Conservation (phyloP, 495 filamentous ascomycete genomes). For the Xeromyces bisporus region DNA sequence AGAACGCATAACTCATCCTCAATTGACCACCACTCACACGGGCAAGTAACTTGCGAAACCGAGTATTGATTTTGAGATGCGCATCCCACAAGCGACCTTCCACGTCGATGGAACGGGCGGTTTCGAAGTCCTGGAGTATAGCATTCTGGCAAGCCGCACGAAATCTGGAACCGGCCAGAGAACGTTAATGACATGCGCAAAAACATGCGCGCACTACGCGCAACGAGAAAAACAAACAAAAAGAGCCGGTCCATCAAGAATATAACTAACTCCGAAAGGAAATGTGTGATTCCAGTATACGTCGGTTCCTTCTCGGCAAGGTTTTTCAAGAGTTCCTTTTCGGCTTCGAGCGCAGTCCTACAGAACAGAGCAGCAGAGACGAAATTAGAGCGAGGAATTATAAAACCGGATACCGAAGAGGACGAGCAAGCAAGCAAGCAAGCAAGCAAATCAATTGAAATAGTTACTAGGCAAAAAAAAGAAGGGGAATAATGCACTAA, state of each 20-base stretch:
- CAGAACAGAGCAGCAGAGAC: conserved; percentile 10
- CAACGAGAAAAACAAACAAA: conserved; percentile 1
- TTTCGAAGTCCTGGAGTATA: conserved; percentile 57
- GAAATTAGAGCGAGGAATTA: conserved; percentile 1
- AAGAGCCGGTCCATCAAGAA: background rate
- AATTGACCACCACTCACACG: conserved; percentile 21
- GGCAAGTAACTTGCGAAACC: conserved; percentile 49
- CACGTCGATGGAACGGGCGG: conserved; percentile 41
- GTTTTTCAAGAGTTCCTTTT: conserved; percentile 31
- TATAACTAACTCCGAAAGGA: conserved; percentile 38
- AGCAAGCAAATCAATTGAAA: conserved; percentile 2
- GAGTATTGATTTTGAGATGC: conserved; percentile 57
- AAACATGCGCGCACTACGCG: conserved; percentile 5
- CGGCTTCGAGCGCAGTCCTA: conserved; percentile 29
- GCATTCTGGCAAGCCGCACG: conserved; percentile 51
- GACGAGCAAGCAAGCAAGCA: conserved; percentile 1
- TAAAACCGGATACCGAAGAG: conserved; percentile 1
- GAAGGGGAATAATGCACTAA: too few species aligned
- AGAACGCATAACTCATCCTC: background rate
- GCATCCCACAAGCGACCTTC: conserved; percentile 64
- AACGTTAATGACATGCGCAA: background rate
- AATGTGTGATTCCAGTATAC: conserved; percentile 39
- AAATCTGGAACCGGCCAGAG: conserved; percentile 33
- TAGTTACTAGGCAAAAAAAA: too few species aligned
- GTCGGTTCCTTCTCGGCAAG: conserved; percentile 36